Percentiles rank a stretch among this genome's conserved stretches.
These are phyloP conservation scores for Apiospora hydei DNA, from an alignment of 2,329 filamentous ascomycete genomes.

Conservation along the genomic window DNA sequence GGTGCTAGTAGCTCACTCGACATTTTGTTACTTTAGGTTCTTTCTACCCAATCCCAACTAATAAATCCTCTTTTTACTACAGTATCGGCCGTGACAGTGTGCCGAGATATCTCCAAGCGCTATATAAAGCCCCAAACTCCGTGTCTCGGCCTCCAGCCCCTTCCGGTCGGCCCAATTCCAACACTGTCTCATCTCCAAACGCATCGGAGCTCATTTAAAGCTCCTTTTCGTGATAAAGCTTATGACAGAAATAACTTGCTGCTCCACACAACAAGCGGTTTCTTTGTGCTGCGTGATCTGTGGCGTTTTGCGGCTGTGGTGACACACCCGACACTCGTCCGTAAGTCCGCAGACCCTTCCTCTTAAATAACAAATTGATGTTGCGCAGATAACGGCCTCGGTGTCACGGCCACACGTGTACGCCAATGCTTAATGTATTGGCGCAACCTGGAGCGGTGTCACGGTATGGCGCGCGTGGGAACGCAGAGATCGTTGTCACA, in stretches of 20 bases:
- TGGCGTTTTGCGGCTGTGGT: neutral
- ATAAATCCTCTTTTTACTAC: no score
- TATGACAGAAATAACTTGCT: neutral
- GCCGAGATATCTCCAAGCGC: neutral
- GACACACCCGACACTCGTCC: slow-evolving; percentile 25
- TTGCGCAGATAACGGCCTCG: neutral
- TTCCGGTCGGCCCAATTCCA: neutral
- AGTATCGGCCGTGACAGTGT: neutral
- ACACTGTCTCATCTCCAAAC: neutral
- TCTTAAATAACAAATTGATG: slow-evolving; percentile 16
- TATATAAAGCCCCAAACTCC: neutral
- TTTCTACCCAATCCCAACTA: no score
- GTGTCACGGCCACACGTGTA: slow-evolving; percentile 23
- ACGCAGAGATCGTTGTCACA: neutral
- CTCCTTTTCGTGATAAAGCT: no score
- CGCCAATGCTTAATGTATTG: neutral
- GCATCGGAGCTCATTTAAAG: neutral
- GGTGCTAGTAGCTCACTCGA: neutral
- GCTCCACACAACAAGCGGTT: neutral
- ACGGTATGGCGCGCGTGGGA: neutral
- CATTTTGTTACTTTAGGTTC: neutral
- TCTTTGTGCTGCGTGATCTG: neutral
- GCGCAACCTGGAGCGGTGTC: neutral
- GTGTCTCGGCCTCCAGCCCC: neutral
- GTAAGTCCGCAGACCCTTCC: slow-evolving; percentile 19